phyloP scores from a whole-genome alignment of 352 stramenopile genomes.

The Phytopythium mirpurense region DNA sequence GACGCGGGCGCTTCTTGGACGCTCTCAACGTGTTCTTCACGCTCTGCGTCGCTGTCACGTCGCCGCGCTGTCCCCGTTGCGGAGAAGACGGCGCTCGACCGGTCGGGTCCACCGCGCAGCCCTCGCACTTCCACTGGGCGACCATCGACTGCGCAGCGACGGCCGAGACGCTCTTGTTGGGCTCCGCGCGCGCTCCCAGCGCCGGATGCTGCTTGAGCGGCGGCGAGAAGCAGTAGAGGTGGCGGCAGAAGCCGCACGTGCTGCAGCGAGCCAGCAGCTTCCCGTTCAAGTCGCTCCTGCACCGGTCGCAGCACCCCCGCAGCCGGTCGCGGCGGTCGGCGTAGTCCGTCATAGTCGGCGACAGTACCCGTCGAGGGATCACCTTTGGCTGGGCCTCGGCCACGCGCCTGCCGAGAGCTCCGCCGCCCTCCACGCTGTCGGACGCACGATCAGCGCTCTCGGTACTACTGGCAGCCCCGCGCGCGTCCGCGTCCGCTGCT shows the following conservation, averaged over 20 bases:
- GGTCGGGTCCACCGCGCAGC: background rate
- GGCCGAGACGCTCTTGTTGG: background rate
- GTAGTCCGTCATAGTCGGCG: background rate
- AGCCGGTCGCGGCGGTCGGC: background rate
- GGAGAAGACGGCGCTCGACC: background rate
- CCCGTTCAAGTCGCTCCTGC: slow-evolving; percentile 60
- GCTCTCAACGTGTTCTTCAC: background rate
- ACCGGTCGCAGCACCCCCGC: slow-evolving; percentile 31
- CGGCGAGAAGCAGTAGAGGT: slow-evolving; percentile 67
- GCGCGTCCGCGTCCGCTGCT: background rate
- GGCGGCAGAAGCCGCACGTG: slow-evolving; percentile 43
- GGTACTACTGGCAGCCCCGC: background rate
- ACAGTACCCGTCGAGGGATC: background rate
- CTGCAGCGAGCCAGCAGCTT: slow-evolving; percentile 55
- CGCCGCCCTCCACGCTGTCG: background rate
- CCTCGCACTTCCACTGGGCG: slow-evolving; percentile 2
- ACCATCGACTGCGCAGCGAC: background rate
- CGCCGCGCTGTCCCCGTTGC: background rate
- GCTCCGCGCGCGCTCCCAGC: slow-evolving; percentile 7
- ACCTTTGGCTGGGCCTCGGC: background rate
- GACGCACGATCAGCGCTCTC: background rate
- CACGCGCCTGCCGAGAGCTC: background rate
- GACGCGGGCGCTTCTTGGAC: background rate
- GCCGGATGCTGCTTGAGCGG: slow-evolving; percentile 57
- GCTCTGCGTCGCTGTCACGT: background rate